Evolutionary conservation across 805 yeast genomes (phyloP), one percentile per base, ranked within the genome.

Genomic region (Metschnikowia drakensbergensis): DNA sequence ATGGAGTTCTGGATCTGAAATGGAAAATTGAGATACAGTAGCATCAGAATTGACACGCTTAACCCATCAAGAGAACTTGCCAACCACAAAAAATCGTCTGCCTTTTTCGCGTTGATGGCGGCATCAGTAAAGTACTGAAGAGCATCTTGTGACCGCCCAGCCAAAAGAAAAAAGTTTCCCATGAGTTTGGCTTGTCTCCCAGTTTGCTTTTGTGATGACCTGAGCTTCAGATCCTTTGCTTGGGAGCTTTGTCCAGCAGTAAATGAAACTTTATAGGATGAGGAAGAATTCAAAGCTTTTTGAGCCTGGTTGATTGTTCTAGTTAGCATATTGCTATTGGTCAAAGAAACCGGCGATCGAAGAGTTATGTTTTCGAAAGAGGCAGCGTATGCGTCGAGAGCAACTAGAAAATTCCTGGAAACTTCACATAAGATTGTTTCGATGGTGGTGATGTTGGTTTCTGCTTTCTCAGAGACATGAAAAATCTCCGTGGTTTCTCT

Each of bases 41-140:
- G 69, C 46, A 90, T 64, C 4, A 85, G 63, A 36, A 85, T 63
- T 50, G 87, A 79, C 0, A 88, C 81, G 0, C 85, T 86, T 8
- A 90, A 68, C 0, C 91, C 88, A 57, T 90, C 97, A n/a, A 92
- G 62, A 0, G 96, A 82, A 28, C 92, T 84, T 0, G 85, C 98
- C 10, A 88, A 73, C 98, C 98, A 94, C 6, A 94, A 68, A 58
- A 79, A 78, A 62, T 94, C 99, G 44, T 81, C 81, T 2, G 83
- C 72, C 9, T 79, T 72, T 51, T 80, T 81, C 46, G 89, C 66
- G 25, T 77, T 67, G 2, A 70, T 58, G 1, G 85, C 74, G 0
- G 97, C 83, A 36, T 90, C 96, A n/a, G 83, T 78, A 57, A 90
- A 84, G 50, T 82, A 81, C 25, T 75, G 71, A 46, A 91, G 62